Evolutionary conservation across 1,284 basidiomycete species (phyloP), one percentile per base, ranked within the genome.

Genomic region (Pseudozyma sp.): DNA sequence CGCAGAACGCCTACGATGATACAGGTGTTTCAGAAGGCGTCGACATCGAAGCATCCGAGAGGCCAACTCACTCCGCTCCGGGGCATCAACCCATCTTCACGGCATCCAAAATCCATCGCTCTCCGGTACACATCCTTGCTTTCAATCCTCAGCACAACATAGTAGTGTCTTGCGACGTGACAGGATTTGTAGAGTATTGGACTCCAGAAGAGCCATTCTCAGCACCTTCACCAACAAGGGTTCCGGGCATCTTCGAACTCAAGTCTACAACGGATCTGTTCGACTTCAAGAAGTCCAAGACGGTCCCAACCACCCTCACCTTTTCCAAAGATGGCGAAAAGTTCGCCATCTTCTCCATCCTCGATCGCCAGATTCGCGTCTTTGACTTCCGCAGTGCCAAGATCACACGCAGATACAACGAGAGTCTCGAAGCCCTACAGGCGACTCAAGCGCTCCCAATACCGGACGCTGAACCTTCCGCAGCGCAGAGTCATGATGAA

Each of bases 231-330:
- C 40, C 62, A 0, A 35, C 34, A 38, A 74, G 67, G 38, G 52
- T 74, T 7, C 51, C 62, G 4, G 91, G 91, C 1, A 85, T 98
- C 68, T 99, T 96, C 93, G 88, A 91, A 48, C 94, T 89, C 87
- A 99, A 99, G 86, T 92, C 90, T 48, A 89, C 90, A 47, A 99
- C 97, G 0, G 95, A 98, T 82, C 86, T 99, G 36, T 99, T 97
- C 85, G 95, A 97, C 76, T 99, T 99, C 87, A 98, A 97, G 87
- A 99, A 98, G 94, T 90, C 93, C 43, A 96, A 94, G 87, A 93
- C 93, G 4, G 91, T 90, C 12, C 94, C 96, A 1, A 93, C 94
- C 2, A 94, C 93, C 63, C 89, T 99, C 59, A 93, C 93, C 4
- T 89, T 99, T 70, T 96, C 95, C 0, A 94, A 94, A 2, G 91